Percentiles rank a stretch among this genome's conserved stretches.
Conservation (phyloP, 352 stramenopile species). For the Plasmopara viticola region DNA sequence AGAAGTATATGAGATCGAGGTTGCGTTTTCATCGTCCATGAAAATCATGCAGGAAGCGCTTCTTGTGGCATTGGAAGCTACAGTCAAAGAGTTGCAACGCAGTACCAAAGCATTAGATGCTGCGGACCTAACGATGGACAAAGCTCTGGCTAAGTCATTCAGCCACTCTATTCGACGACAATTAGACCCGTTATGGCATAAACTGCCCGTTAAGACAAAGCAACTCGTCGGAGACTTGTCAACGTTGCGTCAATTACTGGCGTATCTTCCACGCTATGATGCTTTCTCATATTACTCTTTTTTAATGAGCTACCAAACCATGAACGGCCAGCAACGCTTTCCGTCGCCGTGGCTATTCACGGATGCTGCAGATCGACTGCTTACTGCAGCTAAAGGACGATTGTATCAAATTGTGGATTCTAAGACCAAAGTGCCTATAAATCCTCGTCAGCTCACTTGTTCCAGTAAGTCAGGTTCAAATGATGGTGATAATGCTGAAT, state of each 20-base stretch:
- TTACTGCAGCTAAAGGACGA: slow-evolving; percentile 89
- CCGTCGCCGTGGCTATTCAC: slow-evolving; percentile 94
- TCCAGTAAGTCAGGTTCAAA: slow-evolving; percentile 6
- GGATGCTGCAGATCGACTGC: slow-evolving; percentile 89
- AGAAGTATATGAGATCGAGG: slow-evolving; percentile 92
- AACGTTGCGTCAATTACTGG: slow-evolving; percentile 79
- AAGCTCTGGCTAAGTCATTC: slow-evolving; percentile 86
- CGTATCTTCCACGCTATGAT: slow-evolving; percentile 93
- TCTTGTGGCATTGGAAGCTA: slow-evolving; percentile 90
- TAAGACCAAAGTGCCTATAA: slow-evolving; percentile 38
- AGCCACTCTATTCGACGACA: slow-evolving; percentile 69
- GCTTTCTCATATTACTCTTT: slow-evolving; percentile 95
- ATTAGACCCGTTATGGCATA: slow-evolving; percentile 97
- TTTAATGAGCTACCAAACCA: slow-evolving; percentile 87
- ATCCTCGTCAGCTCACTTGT: slow-evolving; percentile 22
- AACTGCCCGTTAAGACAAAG: slow-evolving; percentile 88
- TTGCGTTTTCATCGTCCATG: slow-evolving; percentile 88
- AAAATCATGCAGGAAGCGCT: slow-evolving; percentile 92
- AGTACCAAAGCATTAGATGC: slow-evolving; percentile 77
- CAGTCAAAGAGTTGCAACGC: slow-evolving; percentile 90
- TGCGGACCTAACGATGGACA: slow-evolving; percentile 89
- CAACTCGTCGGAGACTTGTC: slow-evolving; percentile 86
- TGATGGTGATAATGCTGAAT: slow-evolving; percentile 26
- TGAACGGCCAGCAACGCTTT: slow-evolving; percentile 71
- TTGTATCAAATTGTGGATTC: slow-evolving; percentile 83